Evolutionary conservation across 352 stramenopile species (phyloP), one percentile per base, ranked within the genome.

Genomic region (Pythium rishiriense): DNA sequence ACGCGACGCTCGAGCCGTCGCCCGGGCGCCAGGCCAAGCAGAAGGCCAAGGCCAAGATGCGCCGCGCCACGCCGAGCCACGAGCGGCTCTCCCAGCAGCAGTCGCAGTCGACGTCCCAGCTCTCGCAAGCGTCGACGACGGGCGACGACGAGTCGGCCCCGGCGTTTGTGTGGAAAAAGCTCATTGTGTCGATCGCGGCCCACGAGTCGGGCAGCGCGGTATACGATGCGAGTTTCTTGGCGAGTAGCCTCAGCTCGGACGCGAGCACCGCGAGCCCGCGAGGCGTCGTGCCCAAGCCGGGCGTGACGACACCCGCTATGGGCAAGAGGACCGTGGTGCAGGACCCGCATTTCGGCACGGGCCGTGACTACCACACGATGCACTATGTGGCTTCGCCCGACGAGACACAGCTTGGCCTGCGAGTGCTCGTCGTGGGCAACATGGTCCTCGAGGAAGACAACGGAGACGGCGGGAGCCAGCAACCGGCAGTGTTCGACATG

Each of bases 351-450:
- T 33, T 72, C 0, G 71, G 65, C 4, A 26, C 29, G n/a, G 68
- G 64, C 0, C 78, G 83, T 37, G 78, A 88, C 60, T 81, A 87
- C 59, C 81, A 90, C 68, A 77, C 78, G 12, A 90, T 92, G 81
- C 83, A 92, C 68, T 92, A 92, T 57, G 69, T 90, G 9, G 61
- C 78, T 31, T 60, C 69, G 21, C 60, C 70, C 3, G 17, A 76
- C 28, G 75, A 88, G 15, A 76, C 82, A 51, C 48, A 31, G 6
- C 58, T 53, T 12, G 83, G 80, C 10, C 68, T 86, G 50, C 72
- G 81, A 49, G 77, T 91, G 56, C 73, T 91, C 28, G 74, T 91
- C 14, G 39, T 91, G 14, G 83, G 83, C 12, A 91, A 91, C 65
- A 66, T 85, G 1, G 47, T 88, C 10, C 69, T 91, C n/a, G 55